phyloP scores from a whole-genome alignment of 805 yeast genomes.

The Saccharomycopsis fodiens region DNA sequence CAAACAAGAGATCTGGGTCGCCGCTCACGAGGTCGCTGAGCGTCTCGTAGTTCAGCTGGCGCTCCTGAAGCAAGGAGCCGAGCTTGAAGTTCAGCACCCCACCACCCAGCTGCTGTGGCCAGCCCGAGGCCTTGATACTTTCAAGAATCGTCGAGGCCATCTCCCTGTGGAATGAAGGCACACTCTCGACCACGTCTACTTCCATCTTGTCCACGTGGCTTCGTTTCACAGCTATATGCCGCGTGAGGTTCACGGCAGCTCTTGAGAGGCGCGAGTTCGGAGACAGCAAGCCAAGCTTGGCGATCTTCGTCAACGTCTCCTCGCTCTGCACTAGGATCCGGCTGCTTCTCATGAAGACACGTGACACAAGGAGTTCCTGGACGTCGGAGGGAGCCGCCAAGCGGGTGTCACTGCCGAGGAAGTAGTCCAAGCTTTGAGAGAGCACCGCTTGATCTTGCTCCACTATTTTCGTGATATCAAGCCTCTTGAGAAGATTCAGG shows the following conservation, averaged over 20 bases:
- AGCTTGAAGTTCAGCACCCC: background rate
- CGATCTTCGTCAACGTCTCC: conserved; percentile 28
- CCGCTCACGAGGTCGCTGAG: conserved; percentile 48
- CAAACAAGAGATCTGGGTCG: conserved; percentile 31
- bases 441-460: conserved; percentile 36
- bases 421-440: conserved; percentile 38
- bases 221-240: conserved; percentile 40
- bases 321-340: background rate
- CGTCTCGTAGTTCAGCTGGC: conserved; percentile 70
- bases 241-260: conserved; percentile 53
- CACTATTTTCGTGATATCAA: conserved; percentile 21
- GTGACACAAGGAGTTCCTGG: conserved; percentile 46
- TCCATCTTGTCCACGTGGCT: background rate
- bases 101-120: conserved; percentile 46
- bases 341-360: conserved; percentile 10
- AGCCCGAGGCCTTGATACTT: conserved; percentile 47
- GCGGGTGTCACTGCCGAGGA: conserved; percentile 38
- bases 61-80: conserved; percentile 19
- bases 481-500: conserved; percentile 41
- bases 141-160: conserved; percentile 49
- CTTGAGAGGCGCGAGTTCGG: conserved; percentile 45
- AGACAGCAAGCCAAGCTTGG: conserved; percentile 55
- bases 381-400: conserved; percentile 49
- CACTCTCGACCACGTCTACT: conserved; percentile 18
- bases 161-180: conserved; percentile 29